Conservation (phyloP, 305 asterid species). For the Fraxinus sp. region DNA sequence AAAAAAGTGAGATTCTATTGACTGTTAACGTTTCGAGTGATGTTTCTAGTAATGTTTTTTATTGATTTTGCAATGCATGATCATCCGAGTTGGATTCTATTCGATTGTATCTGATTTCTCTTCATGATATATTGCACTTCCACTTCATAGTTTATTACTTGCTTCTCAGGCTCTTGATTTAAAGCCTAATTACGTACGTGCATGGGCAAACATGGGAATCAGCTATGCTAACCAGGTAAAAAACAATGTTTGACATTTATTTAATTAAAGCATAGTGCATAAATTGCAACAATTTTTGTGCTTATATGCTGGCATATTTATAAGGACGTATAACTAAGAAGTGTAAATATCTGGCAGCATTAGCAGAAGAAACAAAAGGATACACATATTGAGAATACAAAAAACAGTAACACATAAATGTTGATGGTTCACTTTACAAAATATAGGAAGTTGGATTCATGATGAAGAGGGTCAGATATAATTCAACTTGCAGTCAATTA, state of each 20-base stretch:
- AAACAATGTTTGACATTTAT: slow-evolving; percentile 3
- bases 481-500: background rate
- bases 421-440: slow-evolving; percentile 7
- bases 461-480: background rate
- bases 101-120: slow-evolving; percentile 5
- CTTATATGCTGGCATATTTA: slow-evolving; percentile 18
- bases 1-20: background rate
- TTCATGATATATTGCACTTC: slow-evolving; percentile 16
- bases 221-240: slow-evolving; percentile 98
- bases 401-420: background rate
- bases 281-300: background rate
- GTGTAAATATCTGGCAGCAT: background rate
- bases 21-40: background rate
- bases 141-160: slow-evolving; percentile 15
- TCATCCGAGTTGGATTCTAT: background rate
- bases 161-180: slow-evolving; percentile 85
- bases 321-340: background rate
- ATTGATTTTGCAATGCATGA: background rate
- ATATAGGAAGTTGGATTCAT: background rate
- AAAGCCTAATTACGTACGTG: slow-evolving; percentile 97
- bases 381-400: background rate
- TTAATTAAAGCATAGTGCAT: background rate
- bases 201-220: slow-evolving; percentile 99
- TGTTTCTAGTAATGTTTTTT: background rate
- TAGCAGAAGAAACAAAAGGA: slow-evolving; percentile 12